A percentile compares a stretch with the other conserved stretches of the same genome.
phyloP scores from a whole-genome alignment of 2,329 filamentous ascomycete species.

The Cladophialophora yegresii region DNA sequence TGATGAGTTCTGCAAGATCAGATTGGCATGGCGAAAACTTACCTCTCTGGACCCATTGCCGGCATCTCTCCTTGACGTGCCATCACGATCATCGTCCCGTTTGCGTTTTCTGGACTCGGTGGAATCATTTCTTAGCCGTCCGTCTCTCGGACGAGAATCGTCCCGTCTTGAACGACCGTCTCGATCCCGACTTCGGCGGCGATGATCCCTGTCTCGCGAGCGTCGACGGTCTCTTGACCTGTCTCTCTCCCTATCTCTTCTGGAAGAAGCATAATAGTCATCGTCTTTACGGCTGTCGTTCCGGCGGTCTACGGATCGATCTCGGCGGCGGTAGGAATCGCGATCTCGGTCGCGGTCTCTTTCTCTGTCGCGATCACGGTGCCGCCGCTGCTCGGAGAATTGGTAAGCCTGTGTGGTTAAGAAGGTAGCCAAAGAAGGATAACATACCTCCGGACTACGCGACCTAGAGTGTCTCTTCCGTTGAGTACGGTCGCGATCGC shows the following conservation, averaged over 20 bases:
- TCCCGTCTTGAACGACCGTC: slow-evolving; percentile 71
- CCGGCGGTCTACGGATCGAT: slow-evolving; percentile 63
- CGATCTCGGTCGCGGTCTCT: slow-evolving; percentile 56
- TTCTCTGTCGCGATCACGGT: slow-evolving; percentile 45
- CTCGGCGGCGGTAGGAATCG: slow-evolving; percentile 65
- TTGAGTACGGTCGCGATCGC: slow-evolving; percentile 53
- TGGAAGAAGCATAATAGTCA: slow-evolving; percentile 60
- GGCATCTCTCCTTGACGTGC: slow-evolving; percentile 53
- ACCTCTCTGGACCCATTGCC: slow-evolving; percentile 61
- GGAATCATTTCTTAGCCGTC: slow-evolving; percentile 67
- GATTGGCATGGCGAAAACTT: slow-evolving; percentile 38
- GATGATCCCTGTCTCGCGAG: slow-evolving; percentile 57
- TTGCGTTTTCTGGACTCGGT: slow-evolving; percentile 69
- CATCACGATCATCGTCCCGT: slow-evolving; percentile 65
- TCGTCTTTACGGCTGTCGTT: slow-evolving; percentile 63
- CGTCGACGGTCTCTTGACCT: slow-evolving; percentile 65
- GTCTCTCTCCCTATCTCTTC: slow-evolving; percentile 66
- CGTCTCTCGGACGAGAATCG: slow-evolving; percentile 66
- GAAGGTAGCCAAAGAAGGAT: not conserved
- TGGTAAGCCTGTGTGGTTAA: slow-evolving; percentile 12
- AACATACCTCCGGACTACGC: slow-evolving; percentile 52
- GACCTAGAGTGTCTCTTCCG: slow-evolving; percentile 42
- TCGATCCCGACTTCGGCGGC: slow-evolving; percentile 67
- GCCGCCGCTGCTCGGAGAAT: slow-evolving; percentile 28
- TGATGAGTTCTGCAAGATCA: slow-evolving; percentile 34